Conservation (phyloP, 2,329 filamentous ascomycete species). For the Lasiodiplodia citricola region DNA sequence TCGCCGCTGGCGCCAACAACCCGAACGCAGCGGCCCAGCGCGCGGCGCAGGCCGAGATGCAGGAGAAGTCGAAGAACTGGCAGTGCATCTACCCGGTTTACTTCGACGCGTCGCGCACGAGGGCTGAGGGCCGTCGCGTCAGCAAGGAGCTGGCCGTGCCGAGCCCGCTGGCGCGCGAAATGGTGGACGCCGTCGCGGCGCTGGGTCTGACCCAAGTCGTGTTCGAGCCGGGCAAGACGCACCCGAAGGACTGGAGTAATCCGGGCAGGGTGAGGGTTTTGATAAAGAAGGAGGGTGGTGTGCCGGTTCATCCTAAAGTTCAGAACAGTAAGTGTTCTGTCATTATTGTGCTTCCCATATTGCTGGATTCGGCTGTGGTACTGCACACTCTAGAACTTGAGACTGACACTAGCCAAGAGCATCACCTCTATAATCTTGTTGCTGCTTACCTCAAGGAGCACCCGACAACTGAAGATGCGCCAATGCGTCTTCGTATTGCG, state of each 20-base stretch:
- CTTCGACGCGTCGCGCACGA: slow-evolving; percentile 79
- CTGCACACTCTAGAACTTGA: neutral
- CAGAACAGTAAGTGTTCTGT: slow-evolving; percentile 65
- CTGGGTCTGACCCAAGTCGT: slow-evolving; percentile 71
- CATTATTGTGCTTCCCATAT: neutral
- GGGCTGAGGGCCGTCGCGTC: slow-evolving; percentile 83
- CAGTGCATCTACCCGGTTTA: slow-evolving; percentile 95
- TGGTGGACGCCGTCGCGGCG: slow-evolving; percentile 80
- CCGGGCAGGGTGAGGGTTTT: slow-evolving; percentile 85
- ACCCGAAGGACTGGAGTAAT: slow-evolving; percentile 98
- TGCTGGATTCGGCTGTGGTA: neutral
- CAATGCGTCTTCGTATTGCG: slow-evolving; percentile 73
- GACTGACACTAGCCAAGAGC: slow-evolving; percentile 60
- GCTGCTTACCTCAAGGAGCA: slow-evolving; percentile 76
- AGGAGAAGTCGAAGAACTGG: slow-evolving; percentile 71
- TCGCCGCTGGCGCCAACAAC: slow-evolving; percentile 27
- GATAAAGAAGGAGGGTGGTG: slow-evolving; percentile 69
- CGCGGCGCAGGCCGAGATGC: slow-evolving; percentile 48
- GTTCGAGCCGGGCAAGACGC: slow-evolving; percentile 88
- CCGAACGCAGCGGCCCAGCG: slow-evolving; percentile 38
- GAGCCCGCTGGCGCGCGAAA: slow-evolving; percentile 87
- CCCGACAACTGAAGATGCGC: slow-evolving; percentile 75
- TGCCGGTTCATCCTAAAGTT: slow-evolving; percentile 56
- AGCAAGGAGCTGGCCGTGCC: slow-evolving; percentile 71
- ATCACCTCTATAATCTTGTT: slow-evolving; percentile 84